Conservation (phyloP, 805 yeast species). For the Candida nemodendra region DNA sequence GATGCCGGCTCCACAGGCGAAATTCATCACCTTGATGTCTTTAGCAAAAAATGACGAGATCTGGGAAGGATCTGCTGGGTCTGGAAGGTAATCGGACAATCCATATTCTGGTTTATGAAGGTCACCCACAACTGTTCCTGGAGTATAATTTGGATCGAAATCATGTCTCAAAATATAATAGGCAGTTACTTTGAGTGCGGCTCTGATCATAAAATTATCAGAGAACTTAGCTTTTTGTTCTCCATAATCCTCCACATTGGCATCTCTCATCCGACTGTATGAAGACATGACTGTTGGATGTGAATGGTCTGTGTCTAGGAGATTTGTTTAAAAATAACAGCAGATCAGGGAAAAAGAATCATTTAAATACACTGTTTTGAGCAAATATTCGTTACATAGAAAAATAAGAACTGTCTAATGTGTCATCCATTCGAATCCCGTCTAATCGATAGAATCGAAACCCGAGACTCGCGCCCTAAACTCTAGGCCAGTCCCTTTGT, state of each 20-base stretch:
- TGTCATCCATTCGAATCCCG: no score
- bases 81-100: background rate
- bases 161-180: constrained; percentile 13
- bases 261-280: constrained; percentile 11
- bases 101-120: constrained; percentile 5
- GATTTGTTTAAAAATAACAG: no score
- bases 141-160: background rate
- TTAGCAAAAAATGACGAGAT: constrained; percentile 6
- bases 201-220: constrained; percentile 9
- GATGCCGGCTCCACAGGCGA: constrained; percentile 45
- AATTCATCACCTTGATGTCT: constrained; percentile 33
- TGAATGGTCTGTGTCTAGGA: no score
- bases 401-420: no score
- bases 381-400: no score
- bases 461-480: no score
- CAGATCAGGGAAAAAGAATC: no score
- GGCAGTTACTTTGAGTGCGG: constrained; percentile 5
- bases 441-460: no score
- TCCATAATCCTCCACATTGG: constrained; percentile 12
- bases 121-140: constrained; percentile 2
- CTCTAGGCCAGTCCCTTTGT: no score
- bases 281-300: no score
- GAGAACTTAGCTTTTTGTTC: constrained; percentile 5
- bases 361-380: no score
- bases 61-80: background rate